Evolutionary conservation across 495 filamentous ascomycete species (phyloP), one percentile per base, ranked within the genome.

Genomic region (Xylaria cubensis): DNA sequence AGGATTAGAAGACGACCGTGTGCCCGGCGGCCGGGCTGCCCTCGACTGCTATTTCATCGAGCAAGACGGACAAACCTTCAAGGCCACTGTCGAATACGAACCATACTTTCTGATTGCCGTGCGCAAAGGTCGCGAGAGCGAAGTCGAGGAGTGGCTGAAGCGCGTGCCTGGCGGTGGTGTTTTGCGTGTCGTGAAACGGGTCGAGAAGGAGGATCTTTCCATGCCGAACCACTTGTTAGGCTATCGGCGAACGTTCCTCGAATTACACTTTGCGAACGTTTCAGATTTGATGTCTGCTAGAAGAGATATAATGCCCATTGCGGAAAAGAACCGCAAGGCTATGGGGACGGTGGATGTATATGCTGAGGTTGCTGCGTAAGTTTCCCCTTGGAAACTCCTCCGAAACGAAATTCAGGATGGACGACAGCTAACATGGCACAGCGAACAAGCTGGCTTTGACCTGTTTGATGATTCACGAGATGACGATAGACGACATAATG

Each of bases 41-140:
- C 91, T 99, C 67, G 97, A 99, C 82, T 98, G 92, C 82, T 99
- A 97, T 82, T 98, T 99, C 82, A 89, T 99, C 62, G 94, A 96
- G 77, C 94, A 98, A 67, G 93, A 95, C 77, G 95, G 95, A 13
- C 88, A 88, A 29, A 97, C 93, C 32, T 99, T 98, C 87, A 98
- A 98, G 81, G 95, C 96, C 51, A 98, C 95, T 24, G 84, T 98
- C 71, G 93, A 97, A 80, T 97, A 97, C 78, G 94, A 98, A 79
- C 96, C 96, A 36, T 99, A 99, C 82, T 97, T 99, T 73, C 83
- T 98, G 56, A 90, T 99, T 68, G 94, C 94, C 4, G 92, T 95
- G 21, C 94, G 94, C 79, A 93, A 90, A 76, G 93, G 93, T 1
- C 90, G 91, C 74, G 97, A 99, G 80, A 86, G 89, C 71, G 96